Evolutionary conservation across 345 rosid genomes (phyloP).

Genomic region (Brassica napus): Da-Ae NC_063441.1:637501-638000

Average conservation of each 20-base stretch:
- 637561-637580: slow-evolving; percentile 29
- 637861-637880: slow-evolving; percentile 23
- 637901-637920: slow-evolving; percentile 29
- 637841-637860: slow-evolving; percentile 34
- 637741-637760: background rate
- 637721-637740: slow-evolving; percentile 1
- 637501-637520: slow-evolving; percentile 8
- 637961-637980: slow-evolving; percentile 38
- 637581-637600: slow-evolving; percentile 32
- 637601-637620: background rate
- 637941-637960: slow-evolving; percentile 14
- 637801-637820: background rate
- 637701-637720: background rate
- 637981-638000: slow-evolving; percentile 46
- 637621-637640: slow-evolving; percentile 8
- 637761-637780: slow-evolving; percentile 25
- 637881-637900: slow-evolving; percentile 8
- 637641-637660: background rate
- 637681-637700: background rate
- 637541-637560: slow-evolving; percentile 4
- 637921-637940: slow-evolving; percentile 39
- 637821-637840: slow-evolving; percentile 37
- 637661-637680: background rate
- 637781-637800: background rate
- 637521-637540: background rate